Base-by-base conservation (phyloP, 164 flowering plant genomes). In the Sextonia rubra region DNA sequence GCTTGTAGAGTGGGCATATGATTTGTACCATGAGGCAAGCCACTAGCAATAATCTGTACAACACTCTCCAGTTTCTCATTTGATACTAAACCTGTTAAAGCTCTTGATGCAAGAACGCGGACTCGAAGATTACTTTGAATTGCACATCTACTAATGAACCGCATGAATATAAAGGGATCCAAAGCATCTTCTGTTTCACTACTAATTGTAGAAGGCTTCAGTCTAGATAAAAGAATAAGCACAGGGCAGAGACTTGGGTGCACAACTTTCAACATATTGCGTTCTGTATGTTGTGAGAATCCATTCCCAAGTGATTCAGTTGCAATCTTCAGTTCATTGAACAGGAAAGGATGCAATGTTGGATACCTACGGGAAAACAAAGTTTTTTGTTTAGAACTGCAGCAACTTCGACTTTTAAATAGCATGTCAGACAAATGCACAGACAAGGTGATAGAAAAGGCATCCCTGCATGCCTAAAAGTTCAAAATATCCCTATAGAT, bases 231-330 rank as follows among this genome's bases (percentile, higher is more conserved):
- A 69, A 96, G 91, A 76, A 93, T 93, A 49, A 96, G 85, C 70
- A 96, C 71, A 14, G 98, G 99, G 74, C 95, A 96, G 79, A 96
- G 82, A 82, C 98, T 96, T 66, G 99, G 99, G 66, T 96, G 98
- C 72, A 93, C 95, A 75, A 73, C 87, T 55, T 80, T 89, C 32
- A 83, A 85, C 66, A 91, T 77, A 79, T 87, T 87, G 73, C 82
- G 79, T 69, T 76, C 80, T 49, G 82, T 82, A 60, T 78, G 71
- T 56, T 76, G 82, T 61, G 87, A 76, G 18, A 79, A 73, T 12
- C 75, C 86, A 79, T 82, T 78, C 32, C 74, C 80, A 71, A 93
- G 91, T 47, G 78, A 80, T 70, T 88, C 90, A 1, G 98, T 93
- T 26, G 97, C 98, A 74, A 86, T 79, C 80, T 83, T 82, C 78